Evolutionary conservation across 1,139 yeast genomes (phyloP).

Genomic region (Lodderomyces margitis): DNA sequence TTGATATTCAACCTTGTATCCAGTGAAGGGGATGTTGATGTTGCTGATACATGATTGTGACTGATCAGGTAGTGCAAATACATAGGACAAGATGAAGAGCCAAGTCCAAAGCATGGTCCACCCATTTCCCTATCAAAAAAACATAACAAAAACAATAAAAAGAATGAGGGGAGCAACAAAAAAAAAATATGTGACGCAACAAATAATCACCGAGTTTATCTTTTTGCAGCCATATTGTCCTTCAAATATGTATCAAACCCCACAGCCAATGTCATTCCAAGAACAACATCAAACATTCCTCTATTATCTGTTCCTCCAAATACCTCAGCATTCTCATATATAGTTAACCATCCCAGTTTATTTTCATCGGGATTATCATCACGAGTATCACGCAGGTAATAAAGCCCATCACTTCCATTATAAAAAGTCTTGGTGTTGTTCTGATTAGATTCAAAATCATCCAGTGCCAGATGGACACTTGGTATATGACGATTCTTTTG

Average conservation of each 20-base stretch:
- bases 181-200: background rate
- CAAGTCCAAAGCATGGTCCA: background rate
- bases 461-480: background rate
- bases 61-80: conserved; percentile 13
- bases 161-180: background rate
- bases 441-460: conserved; percentile 4
- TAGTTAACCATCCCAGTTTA: conserved; percentile 63
- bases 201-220: background rate
- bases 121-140: conserved; percentile 2
- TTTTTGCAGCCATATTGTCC: background rate
- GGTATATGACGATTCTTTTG: background rate
- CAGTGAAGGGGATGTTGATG: conserved; percentile 26
- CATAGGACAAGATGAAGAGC: background rate
- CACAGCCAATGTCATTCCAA: conserved; percentile 54
- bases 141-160: background rate
- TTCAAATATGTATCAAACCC: conserved; percentile 40
- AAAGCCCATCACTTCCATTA: conserved; percentile 57
- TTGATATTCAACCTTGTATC: conserved; percentile 33
- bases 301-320: conserved; percentile 21
- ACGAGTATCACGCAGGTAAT: conserved; percentile 40
- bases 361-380: conserved; percentile 62
- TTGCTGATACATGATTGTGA: conserved; percentile 16
- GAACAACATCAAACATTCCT: conserved; percentile 54
- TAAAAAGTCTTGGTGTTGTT: conserved; percentile 29
- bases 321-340: conserved; percentile 45